Base-by-base conservation (phyloP, 2,329 filamentous ascomycete genomes). In the Colletotrichum nymphaeae region DNA sequence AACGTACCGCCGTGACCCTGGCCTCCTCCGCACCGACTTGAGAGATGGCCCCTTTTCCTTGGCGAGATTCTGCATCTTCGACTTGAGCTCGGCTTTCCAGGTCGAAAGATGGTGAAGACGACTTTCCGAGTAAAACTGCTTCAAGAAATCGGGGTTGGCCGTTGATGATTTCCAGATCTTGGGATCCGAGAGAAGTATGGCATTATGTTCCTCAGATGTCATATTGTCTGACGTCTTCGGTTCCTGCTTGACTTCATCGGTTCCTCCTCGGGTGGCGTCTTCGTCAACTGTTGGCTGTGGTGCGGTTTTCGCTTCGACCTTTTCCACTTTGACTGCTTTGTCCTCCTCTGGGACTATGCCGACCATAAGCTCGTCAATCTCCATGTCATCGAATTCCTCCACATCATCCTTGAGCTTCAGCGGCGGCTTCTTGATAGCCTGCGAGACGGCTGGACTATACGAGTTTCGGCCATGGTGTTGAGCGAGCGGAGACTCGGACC, bases 81-180 rank as follows among this genome's bases (percentile, higher is more conserved):
- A 92, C 82, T 98, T 99, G 4, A 99, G 85, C 73, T 97, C 94
- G 1, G 96, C 94, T 85, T 98, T 99, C 97, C 97, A 98, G 1
- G 94, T 95, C 0, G 96, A 98, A 0, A 99, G 86, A 80, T 99
- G 97, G 82, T 99, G 97, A 24, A 99, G 87, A 28, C 97, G 93
- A 74, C 96, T 98, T 83, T 98, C 95, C 5, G 95, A 93, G 80
- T 98, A 99, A 79, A 94, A 99, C 74, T 98, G 95, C 75, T 96
- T 93, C 1, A 99, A 86, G 74, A 99, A 99, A 46, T 97, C 92
- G 0, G 97, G 97, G 76, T 99, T 97, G 9, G 95, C 94, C 1
- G 95, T 95, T 1, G 95, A 97, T 0, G 95, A 95, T 79, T 97
- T 97, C 72, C 94, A 91, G 77, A 98, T 91, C 42, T 92, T 92